Percentiles rank a stretch among this genome's conserved stretches.
phyloP scores from a whole-genome alignment of 1,139 yeast genomes.

The Candida frijolesensis region DNA sequence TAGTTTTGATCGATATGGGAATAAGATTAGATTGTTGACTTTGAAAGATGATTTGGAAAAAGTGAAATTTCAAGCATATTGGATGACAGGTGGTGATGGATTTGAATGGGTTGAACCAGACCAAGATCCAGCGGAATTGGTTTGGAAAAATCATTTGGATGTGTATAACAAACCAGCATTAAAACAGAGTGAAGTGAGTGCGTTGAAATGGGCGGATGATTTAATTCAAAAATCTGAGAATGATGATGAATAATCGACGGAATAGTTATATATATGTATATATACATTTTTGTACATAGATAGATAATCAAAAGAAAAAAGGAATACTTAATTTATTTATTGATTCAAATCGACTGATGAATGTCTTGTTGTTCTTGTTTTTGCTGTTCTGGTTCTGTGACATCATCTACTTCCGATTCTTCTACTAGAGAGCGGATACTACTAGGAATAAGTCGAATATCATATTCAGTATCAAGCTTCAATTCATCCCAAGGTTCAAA shows the following conservation, averaged over 20 bases:
- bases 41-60: slow-evolving; percentile 53
- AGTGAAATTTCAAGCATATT: slow-evolving; percentile 66
- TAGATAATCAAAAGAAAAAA: not conserved
- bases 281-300: not conserved
- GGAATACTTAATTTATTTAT: not conserved
- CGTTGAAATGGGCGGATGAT: slow-evolving; percentile 41
- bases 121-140: slow-evolving; percentile 71
- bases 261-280: not conserved
- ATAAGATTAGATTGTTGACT: slow-evolving; percentile 42
- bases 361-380: slow-evolving; percentile 1
- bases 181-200: slow-evolving; percentile 18
- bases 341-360: not conserved
- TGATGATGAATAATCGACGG: not conserved
- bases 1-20: slow-evolving; percentile 40
- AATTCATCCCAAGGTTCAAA: slow-evolving; percentile 58
- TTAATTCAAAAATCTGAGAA: slow-evolving; percentile 24
- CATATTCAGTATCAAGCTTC: slow-evolving; percentile 45
- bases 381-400: not conserved
- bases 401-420: not conserved
- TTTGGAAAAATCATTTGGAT: slow-evolving; percentile 50
- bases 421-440: no score
- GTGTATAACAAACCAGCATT: slow-evolving; percentile 25
- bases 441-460: slow-evolving; percentile 47
- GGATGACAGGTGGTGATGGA: slow-evolving; percentile 77
- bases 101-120: slow-evolving; percentile 83